Percentiles rank a stretch among this genome's conserved stretches.
Conservation (phyloP, 306 rosid genomes). For the Alnus rubra region DNA sequence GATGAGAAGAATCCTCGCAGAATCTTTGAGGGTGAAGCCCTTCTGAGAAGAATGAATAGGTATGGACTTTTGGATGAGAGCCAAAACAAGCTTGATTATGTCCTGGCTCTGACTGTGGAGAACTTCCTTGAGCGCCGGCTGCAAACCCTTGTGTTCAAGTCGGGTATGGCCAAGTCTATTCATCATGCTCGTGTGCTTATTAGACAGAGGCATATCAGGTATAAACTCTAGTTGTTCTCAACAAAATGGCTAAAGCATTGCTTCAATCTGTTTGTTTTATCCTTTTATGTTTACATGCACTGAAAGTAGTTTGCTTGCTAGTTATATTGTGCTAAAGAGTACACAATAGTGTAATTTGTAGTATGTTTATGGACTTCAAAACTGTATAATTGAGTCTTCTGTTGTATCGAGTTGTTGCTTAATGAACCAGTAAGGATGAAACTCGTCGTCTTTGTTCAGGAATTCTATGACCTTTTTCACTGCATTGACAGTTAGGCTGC, state of each 20-base stretch:
- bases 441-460: neutral
- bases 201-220: conserved; percentile 68
- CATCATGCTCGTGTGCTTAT: conserved; percentile 69
- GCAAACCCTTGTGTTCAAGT: conserved; percentile 48
- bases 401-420: neutral
- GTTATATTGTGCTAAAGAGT: neutral
- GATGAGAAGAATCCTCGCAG: conserved; percentile 45
- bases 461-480: neutral
- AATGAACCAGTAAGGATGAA: neutral
- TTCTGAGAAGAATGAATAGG: conserved; percentile 41
- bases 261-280: neutral
- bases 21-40: conserved; percentile 46
- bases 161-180: conserved; percentile 70
- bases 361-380: neutral
- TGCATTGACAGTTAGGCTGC: neutral
- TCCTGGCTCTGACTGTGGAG: conserved; percentile 41
- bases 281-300: neutral
- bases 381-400: neutral
- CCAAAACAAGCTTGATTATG: conserved; percentile 49
- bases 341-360: neutral
- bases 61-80: conserved; percentile 42
- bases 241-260: neutral
- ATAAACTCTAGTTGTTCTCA: neutral
- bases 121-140: conserved; percentile 46
- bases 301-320: neutral